A percentile compares a stretch with the other conserved stretches of the same genome.
Evolutionary conservation across 495 filamentous ascomycete species (phyloP).

Genomic region (Lichenothelia convexa): DNA sequence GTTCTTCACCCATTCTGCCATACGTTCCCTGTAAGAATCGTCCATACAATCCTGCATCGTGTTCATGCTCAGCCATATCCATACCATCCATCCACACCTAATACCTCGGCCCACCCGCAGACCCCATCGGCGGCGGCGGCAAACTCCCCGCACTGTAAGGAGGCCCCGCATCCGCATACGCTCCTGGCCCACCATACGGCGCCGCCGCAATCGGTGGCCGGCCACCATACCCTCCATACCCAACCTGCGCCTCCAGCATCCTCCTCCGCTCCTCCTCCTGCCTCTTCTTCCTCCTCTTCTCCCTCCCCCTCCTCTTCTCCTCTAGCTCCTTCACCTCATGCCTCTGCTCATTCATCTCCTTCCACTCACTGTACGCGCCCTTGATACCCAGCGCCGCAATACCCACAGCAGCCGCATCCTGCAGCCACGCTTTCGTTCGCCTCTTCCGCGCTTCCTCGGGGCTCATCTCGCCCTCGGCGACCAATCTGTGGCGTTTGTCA

Average conservation of each 20-base stretch:
- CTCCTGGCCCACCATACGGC: conserved; percentile 11
- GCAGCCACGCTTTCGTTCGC: conserved; percentile 52
- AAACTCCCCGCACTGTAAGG: conserved; percentile 12
- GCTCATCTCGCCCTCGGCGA: conserved; percentile 56
- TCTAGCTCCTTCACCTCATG: conserved; percentile 31
- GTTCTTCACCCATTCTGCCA: too few species aligned
- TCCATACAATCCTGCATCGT: too few species aligned
- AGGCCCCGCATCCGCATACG: conserved; percentile 15
- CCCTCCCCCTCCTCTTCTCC: conserved; percentile 12
- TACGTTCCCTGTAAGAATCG: too few species aligned
- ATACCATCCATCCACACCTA: too few species aligned
- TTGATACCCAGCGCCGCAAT: conserved; percentile 78
- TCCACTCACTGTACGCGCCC: conserved; percentile 59
- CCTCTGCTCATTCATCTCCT: conserved; percentile 43
- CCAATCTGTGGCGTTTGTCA: conserved; percentile 46
- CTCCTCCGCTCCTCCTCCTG: conserved; percentile 9
- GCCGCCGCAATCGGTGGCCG: conserved; percentile 4
- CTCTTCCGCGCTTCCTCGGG: conserved; percentile 55
- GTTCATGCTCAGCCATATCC: too few species aligned
- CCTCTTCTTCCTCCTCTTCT: conserved; percentile 7
- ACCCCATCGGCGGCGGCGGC: conserved; percentile 20
- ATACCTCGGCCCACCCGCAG: too few species aligned
- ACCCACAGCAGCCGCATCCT: conserved; percentile 61
- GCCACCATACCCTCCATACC: conserved; percentile 7
- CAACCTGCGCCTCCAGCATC: conserved; percentile 8